Conservation (phyloP, 2,329 filamentous ascomycete genomes). For the Monilinia polystroma region DNA sequence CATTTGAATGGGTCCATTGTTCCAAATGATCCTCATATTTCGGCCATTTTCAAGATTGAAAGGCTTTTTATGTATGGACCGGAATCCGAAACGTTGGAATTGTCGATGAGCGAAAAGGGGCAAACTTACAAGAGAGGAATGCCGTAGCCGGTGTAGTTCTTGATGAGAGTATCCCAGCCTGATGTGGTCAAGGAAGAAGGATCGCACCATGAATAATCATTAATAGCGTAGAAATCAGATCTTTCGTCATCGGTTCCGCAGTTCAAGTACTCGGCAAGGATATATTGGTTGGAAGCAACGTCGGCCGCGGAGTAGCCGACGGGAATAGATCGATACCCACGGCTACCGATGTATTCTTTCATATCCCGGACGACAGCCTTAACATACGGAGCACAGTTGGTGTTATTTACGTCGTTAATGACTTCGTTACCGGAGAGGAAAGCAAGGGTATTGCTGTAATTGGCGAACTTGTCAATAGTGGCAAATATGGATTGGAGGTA, state of each 20-base stretch:
- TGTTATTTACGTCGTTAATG: slow-evolving; percentile 54
- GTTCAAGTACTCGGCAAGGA: slow-evolving; percentile 73
- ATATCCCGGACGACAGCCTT: slow-evolving; percentile 60
- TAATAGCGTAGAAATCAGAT: slow-evolving; percentile 65
- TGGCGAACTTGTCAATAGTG: slow-evolving; percentile 65
- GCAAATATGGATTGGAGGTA: slow-evolving; percentile 72
- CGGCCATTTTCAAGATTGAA: too few species aligned
- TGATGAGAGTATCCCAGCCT: slow-evolving; percentile 67
- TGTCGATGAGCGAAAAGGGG: not conserved
- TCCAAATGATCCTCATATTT: too few species aligned
- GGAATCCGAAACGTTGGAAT: too few species aligned
- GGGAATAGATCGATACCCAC: slow-evolving; percentile 51
- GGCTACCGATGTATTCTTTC: slow-evolving; percentile 51
- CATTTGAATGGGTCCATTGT: too few species aligned
- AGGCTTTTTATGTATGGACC: too few species aligned
- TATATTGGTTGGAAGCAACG: slow-evolving; percentile 64
- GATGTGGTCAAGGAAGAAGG: slow-evolving; percentile 57
- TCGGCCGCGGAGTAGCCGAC: slow-evolving; percentile 64
- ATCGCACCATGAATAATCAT: slow-evolving; percentile 67
- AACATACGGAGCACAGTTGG: slow-evolving; percentile 53
- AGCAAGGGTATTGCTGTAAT: slow-evolving; percentile 67
- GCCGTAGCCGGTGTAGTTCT: slow-evolving; percentile 66
- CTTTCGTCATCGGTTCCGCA: slow-evolving; percentile 66
- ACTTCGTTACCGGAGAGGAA: slow-evolving; percentile 63
- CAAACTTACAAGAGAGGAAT: slow-evolving; percentile 54